Conservation (phyloP, 345 rosid genomes). For the Corchorus olitorius region DNA sequence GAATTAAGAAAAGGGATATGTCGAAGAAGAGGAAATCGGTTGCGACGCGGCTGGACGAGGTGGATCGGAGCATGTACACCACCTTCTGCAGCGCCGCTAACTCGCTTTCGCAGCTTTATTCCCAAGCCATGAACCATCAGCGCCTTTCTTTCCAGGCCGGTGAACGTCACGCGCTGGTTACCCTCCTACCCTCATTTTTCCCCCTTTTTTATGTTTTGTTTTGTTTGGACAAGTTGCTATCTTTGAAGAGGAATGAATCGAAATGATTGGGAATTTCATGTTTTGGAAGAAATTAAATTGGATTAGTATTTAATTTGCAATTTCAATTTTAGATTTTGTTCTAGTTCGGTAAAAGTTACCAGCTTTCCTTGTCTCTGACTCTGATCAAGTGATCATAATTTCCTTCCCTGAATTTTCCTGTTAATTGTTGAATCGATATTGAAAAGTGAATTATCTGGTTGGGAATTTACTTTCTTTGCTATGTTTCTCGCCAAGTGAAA, state of each 20-base stretch:
- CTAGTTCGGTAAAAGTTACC: neutral
- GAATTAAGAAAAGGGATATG: slow-evolving; percentile 36
- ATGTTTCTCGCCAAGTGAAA: neutral
- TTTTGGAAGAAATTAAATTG: neutral
- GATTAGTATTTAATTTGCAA: neutral
- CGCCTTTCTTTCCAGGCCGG: slow-evolving; percentile 81
- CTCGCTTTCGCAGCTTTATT: slow-evolving; percentile 90
- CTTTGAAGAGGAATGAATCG: neutral
- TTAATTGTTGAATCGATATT: neutral
- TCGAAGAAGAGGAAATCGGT: slow-evolving; percentile 90
- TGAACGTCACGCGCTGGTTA: slow-evolving; percentile 74
- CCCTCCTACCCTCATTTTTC: neutral
- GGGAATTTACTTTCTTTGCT: neutral
- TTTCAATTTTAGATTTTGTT: neutral
- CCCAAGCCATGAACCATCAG: slow-evolving; percentile 77
- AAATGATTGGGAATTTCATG: neutral
- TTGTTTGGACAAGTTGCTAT: neutral
- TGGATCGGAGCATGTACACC: slow-evolving; percentile 84
- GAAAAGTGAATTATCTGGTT: neutral
- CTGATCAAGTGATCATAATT: neutral
- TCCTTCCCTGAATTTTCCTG: neutral
- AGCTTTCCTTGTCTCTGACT: neutral
- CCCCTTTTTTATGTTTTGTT: neutral
- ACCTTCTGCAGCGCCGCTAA: slow-evolving; percentile 94
- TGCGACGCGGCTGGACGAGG: slow-evolving; percentile 84